These are phyloP conservation scores for Boletus reticuloceps DNA, from an alignment of 768 basidiomycete species.

Conservation along the genomic window DNA sequence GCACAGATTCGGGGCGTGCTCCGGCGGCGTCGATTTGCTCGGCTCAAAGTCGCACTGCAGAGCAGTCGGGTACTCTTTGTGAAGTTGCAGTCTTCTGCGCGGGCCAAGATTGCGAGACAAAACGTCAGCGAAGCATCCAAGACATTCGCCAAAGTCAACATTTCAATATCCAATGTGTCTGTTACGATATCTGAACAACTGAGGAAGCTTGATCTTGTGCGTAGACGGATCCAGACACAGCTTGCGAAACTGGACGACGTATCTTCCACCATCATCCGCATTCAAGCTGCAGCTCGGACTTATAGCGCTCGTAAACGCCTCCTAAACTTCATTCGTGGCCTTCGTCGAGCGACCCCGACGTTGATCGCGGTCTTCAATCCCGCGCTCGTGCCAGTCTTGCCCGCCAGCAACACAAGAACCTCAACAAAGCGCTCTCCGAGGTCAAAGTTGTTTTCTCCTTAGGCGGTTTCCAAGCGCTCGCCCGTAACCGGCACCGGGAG, in stretches of 20 bases:
- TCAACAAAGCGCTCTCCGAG: slow-evolving; percentile 74
- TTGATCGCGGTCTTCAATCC: slow-evolving; percentile 75
- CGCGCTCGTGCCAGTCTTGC: slow-evolving; percentile 74
- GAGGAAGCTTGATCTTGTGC: slow-evolving; percentile 41
- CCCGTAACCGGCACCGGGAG: slow-evolving; percentile 71
- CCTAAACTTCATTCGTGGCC: slow-evolving; percentile 67
- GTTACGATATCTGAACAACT: slow-evolving; percentile 41
- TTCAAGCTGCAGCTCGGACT: slow-evolving; percentile 80
- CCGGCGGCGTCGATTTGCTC: slow-evolving; percentile 63
- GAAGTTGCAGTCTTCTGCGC: slow-evolving; percentile 74
- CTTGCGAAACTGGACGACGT: slow-evolving; percentile 77
- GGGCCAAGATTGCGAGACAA: slow-evolving; percentile 66
- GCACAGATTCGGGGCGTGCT: slow-evolving; percentile 83
- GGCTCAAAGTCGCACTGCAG: slow-evolving; percentile 58
- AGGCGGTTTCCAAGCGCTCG: slow-evolving; percentile 69
- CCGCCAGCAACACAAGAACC: slow-evolving; percentile 62
- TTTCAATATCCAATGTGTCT: slow-evolving; percentile 58
- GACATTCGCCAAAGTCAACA: slow-evolving; percentile 55
- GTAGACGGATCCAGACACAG: slow-evolving; percentile 66
- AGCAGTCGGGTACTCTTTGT: slow-evolving; percentile 59
- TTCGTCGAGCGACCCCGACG: slow-evolving; percentile 68
- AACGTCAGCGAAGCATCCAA: slow-evolving; percentile 63
- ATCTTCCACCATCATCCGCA: slow-evolving; percentile 64
- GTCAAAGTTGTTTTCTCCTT: slow-evolving; percentile 70
- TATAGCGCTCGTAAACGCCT: slow-evolving; percentile 76